Conservation (phyloP, 2,329 filamentous ascomycete species). For the Scopulariopsis brevicaulis region DNA sequence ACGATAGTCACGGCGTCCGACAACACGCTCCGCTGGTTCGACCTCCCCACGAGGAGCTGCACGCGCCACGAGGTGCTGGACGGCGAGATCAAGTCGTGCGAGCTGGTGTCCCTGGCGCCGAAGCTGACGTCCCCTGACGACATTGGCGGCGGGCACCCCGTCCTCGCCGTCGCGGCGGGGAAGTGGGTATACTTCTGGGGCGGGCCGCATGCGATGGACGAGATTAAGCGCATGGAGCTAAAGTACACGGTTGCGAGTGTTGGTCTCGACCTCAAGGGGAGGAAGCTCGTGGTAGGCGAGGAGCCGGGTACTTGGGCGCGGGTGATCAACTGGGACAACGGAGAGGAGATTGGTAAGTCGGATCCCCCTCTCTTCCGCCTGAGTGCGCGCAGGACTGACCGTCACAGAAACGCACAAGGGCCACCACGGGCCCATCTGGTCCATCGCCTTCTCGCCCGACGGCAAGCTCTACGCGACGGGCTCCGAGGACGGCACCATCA, state of each 20-base stretch:
- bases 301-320: slow-evolving; percentile 94
- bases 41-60: slow-evolving; percentile 64
- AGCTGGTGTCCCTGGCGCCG: slow-evolving; percentile 62
- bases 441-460: slow-evolving; percentile 85
- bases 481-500: slow-evolving; percentile 95
- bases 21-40: slow-evolving; percentile 90
- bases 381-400: not conserved
- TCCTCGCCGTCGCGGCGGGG: slow-evolving; percentile 85
- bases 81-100: slow-evolving; percentile 81
- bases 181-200: slow-evolving; percentile 92
- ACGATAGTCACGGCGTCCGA: slow-evolving; percentile 86
- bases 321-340: slow-evolving; percentile 80
- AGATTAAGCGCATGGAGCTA: slow-evolving; percentile 70
- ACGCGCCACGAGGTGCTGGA: slow-evolving; percentile 71
- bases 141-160: slow-evolving; percentile 55
- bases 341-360: slow-evolving; percentile 61
- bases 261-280: slow-evolving; percentile 68
- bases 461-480: slow-evolving; percentile 93
- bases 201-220: slow-evolving; percentile 54
- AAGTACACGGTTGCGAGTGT: slow-evolving; percentile 85
- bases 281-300: slow-evolving; percentile 81
- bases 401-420: slow-evolving; percentile 81
- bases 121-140: slow-evolving; percentile 47
- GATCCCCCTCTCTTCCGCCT: not conserved
- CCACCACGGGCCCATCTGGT: slow-evolving; percentile 96